Conservation (phyloP, 805 yeast genomes). For the Barnettozyma botsteinii region DNA sequence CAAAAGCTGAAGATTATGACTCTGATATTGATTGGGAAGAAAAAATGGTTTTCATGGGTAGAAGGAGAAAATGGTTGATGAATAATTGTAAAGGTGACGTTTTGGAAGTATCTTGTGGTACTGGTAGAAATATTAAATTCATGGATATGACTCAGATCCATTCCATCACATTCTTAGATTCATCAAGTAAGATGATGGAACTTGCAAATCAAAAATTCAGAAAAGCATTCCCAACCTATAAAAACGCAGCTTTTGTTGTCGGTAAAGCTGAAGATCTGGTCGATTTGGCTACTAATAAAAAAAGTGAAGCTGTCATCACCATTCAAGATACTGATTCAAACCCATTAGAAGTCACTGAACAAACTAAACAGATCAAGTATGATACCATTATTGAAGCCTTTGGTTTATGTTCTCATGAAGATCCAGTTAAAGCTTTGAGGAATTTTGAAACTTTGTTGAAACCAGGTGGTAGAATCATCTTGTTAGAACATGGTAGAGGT, state of each 20-base stretch:
- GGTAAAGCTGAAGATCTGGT: conserved; percentile 84
- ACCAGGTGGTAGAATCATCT: conserved; percentile 84
- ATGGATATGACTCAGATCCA: conserved; percentile 52
- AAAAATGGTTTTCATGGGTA: conserved; percentile 39
- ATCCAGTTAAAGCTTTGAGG: conserved; percentile 76
- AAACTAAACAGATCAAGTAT: conserved; percentile 46
- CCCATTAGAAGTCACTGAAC: conserved; percentile 21
- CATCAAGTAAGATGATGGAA: conserved; percentile 82
- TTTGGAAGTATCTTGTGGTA: conserved; percentile 91
- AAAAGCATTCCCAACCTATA: conserved; percentile 56
- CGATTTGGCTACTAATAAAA: conserved; percentile 39
- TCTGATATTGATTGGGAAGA: conserved; percentile 60
- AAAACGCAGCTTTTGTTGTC: conserved; percentile 78
- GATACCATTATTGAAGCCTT: conserved; percentile 93
- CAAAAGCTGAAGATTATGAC: conserved; percentile 77
- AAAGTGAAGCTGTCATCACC: conserved; percentile 12
- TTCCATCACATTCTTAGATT: conserved; percentile 80
- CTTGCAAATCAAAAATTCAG: conserved; percentile 69
- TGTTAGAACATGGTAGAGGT: conserved; percentile 92
- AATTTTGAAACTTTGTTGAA: conserved; percentile 69
- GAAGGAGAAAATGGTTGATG: conserved; percentile 75
- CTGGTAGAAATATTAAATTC: conserved; percentile 86
- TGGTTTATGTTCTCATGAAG: conserved; percentile 93
- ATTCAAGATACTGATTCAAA: conserved; percentile 24
- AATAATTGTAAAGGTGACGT: conserved; percentile 80